Evolutionary conservation across 345 rosid genomes (phyloP).

Genomic region (Linum trigynum): DNA sequence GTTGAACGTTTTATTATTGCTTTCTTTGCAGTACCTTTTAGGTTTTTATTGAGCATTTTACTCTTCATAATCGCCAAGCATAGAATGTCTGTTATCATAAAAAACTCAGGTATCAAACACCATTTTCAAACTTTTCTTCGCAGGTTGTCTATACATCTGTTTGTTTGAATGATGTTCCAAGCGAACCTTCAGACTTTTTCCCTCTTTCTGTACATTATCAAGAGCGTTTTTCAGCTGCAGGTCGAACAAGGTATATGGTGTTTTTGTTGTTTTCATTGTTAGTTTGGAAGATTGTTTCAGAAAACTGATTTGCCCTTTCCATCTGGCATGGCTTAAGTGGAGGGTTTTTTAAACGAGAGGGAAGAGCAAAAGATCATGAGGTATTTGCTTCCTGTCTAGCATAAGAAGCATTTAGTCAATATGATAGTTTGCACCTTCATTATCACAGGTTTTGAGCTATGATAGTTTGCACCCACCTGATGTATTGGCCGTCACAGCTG

Average conservation of each 20-base stretch:
- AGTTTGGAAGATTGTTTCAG: conserved; percentile 4
- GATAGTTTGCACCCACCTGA: conserved; percentile 91
- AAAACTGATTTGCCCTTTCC: conserved; percentile 11
- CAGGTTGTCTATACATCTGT: conserved; percentile 81
- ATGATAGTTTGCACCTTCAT: not conserved
- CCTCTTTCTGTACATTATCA: conserved; percentile 88
- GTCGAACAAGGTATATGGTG: conserved; percentile 74
- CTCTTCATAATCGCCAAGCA: not conserved
- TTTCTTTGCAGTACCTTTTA: not conserved
- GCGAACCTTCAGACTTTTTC: conserved; percentile 88
- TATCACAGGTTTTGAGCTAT: conserved; percentile 77
- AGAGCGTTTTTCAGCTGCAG: conserved; percentile 97
- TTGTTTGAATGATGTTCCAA: conserved; percentile 81
- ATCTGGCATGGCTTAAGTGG: conserved; percentile 49
- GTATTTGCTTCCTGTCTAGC: conserved; percentile 26
- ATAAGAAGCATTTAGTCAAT: not conserved
- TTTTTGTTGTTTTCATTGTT: conserved; percentile 5
- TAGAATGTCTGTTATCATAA: not conserved
- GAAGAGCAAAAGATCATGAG: conserved; percentile 92
- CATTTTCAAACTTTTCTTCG: conserved; percentile 8
- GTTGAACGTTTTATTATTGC: not conserved
- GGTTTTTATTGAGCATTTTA: not conserved
- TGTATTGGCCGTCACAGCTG: conserved; percentile 88
- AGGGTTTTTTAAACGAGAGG: conserved; percentile 97
- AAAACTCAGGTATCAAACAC: not conserved